phyloP scores from a whole-genome alignment of 1,284 basidiomycete species.

The Retiboletus flavoniger region DNA sequence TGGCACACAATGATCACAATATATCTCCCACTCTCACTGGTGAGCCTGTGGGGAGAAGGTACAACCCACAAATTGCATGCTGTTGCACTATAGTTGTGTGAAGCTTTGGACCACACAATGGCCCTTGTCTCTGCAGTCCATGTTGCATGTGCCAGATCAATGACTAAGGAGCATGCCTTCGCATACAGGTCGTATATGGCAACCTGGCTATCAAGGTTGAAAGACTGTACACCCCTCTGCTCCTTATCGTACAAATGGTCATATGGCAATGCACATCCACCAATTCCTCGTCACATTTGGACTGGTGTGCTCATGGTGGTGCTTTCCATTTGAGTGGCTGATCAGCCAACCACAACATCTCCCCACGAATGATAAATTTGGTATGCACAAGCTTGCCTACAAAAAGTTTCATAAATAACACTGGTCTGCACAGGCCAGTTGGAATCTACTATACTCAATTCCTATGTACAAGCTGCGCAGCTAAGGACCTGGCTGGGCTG shows the following conservation, averaged over 20 bases:
- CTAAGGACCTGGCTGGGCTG: slow-evolving; percentile 2
- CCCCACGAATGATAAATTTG: slow-evolving; percentile 13
- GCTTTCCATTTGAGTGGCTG: slow-evolving; percentile 10
- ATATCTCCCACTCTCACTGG: slow-evolving; percentile 5
- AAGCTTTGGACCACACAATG: slow-evolving; percentile 8
- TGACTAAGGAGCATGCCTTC: neutral
- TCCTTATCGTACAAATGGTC: neutral
- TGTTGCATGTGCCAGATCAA: slow-evolving; percentile 4
- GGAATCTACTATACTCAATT: slow-evolving; percentile 1
- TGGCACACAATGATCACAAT: slow-evolving; percentile 4
- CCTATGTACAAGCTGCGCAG: slow-evolving; percentile 1
- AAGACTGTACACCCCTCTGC: neutral
- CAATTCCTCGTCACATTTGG: slow-evolving; percentile 2
- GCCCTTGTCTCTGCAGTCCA: slow-evolving; percentile 6
- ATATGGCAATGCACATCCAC: slow-evolving; percentile 10
- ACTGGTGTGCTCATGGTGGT: slow-evolving; percentile 7
- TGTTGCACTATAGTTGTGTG: neutral
- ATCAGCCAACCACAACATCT: slow-evolving; percentile 14
- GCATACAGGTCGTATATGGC: neutral
- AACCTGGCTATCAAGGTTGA: neutral
- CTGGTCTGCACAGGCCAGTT: slow-evolving; percentile 2
- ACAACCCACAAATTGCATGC: neutral
- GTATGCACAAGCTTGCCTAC: neutral
- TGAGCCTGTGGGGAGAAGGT: slow-evolving; percentile 7
- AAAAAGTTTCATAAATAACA: neutral